Evolutionary conservation across 495 filamentous ascomycete species (phyloP), one percentile per base, ranked within the genome.

Genomic region (Cercophora samala): DNA sequence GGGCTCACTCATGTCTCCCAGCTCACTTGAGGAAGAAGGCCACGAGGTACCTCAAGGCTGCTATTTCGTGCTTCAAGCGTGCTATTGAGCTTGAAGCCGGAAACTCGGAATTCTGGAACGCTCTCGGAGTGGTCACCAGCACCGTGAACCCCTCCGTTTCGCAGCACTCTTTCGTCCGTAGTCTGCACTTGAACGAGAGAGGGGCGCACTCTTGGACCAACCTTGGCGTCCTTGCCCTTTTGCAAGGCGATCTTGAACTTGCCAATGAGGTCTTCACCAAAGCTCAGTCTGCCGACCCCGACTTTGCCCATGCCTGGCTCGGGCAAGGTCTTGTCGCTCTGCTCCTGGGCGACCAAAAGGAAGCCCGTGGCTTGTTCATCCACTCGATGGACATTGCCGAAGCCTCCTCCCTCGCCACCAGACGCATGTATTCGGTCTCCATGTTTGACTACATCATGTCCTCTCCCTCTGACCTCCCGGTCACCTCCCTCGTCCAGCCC

Each of bases 101-200:
- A 29, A 99, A 98, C 73, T 81, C 93, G 0, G 95, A 99, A 71
- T 99, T 98, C 77, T 99, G 95, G 95, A 97, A 97, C 75, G 87
- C 95, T 3, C 85, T 99, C 22, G 95, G 94, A 22, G 92, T 97
- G 6, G 91, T 90, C 18, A 98, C 95, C 2, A 91, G 89, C 55
- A 84, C 82, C 51, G 81, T 97, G 71, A 97, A 92, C 73, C 90
- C 92, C 0, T 89, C 90, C 65, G 91, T 98, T 2, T 88, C 96
- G 0, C 95, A 99, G 77, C 95, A 99, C 78, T 85, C 95, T 0
- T 91, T 99, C 69, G 90, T 97, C n/a, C 85, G 95, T 64, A 93
- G 92, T 70, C 78, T 99, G 19, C 90, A 93, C 74, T 81, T 99
- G n/a, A 96, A 98, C 74, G 96, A 98, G 71, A 75, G 85, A 68